Base-by-base conservation (phyloP, 768 basidiomycete genomes). In the Butyriboletus loyo region DNA sequence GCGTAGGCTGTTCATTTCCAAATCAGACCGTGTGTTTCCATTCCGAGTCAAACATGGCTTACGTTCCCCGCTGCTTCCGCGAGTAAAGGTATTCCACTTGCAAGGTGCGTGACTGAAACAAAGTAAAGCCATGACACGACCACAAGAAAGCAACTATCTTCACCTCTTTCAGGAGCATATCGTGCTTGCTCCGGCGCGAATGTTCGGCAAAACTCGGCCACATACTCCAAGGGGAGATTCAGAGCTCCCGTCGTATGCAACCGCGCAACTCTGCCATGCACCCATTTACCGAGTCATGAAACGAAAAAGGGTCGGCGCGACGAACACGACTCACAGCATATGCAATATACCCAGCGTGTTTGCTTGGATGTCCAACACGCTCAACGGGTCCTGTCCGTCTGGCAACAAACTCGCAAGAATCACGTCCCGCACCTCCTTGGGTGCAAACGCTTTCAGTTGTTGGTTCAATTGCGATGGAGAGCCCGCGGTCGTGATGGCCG, bases 341-440 rank as follows among this genome's bases (percentile, higher is more conserved):
- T 83, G 86, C 37, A 92, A 66, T 37, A 83, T 77, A 0, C 83
- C 86, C 4, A 92, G 66, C 1, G 87, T 85, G 64, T 89, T 79
- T 28, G 60, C 62, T 28, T 72, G 67, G 24, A 82, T 67, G 60
- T 85, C 78, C 32, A 92, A 69, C 9, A 86, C 64, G 3, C 69
- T 50, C 46, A 92, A 62, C 9, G 90, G 90, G 66, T 92, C 89
- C 57, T 84, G 79, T 4, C 84, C 87, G 42, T 77, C 75, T 0
- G 77, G 65, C 7, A 88, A 63, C 11, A 75, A 54, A 55, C 80
- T 77, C 5, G 82, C 75, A 5, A 89, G 73, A 43, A 85, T 72
- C 15, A 73, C 63, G 21, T 87, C 86, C 28, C 80, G 71, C 27
- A 79, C 70, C 28, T 90, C 87, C 53, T 78, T 84, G 7, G 81